These are phyloP conservation scores for Yarrowia hollandica DNA, from an alignment of 805 yeast species.

Conservation along the genomic window DNA sequence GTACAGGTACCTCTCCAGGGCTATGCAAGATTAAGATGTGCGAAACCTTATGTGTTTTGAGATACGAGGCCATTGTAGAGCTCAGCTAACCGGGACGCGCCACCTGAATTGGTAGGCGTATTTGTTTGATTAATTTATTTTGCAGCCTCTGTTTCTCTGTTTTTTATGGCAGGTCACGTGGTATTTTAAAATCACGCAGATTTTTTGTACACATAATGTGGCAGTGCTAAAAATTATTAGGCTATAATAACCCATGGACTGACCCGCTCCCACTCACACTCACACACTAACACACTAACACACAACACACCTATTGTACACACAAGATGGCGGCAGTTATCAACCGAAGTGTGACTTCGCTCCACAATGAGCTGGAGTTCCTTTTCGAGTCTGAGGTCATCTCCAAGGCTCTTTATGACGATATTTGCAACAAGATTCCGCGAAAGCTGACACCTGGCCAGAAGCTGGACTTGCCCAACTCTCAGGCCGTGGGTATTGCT, in stretches of 20 bases:
- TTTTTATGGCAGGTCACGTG: neutral
- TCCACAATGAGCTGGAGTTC: conserved; percentile 79
- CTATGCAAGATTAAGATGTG: conserved; percentile 2
- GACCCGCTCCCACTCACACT: neutral
- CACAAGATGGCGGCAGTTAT: conserved; percentile 39
- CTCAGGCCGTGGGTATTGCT: conserved; percentile 51
- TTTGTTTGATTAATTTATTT: neutral
- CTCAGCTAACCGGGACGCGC: no score
- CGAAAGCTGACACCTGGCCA: conserved; percentile 39
- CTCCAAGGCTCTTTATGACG: conserved; percentile 53
- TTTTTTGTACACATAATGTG: neutral
- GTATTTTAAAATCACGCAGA: neutral
- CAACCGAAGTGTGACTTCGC: conserved; percentile 74
- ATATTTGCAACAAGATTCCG: conserved; percentile 57
- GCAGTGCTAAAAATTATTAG: conserved; percentile 23
- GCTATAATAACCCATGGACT: neutral
- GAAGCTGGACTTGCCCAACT: conserved; percentile 15
- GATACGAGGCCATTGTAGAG: no score
- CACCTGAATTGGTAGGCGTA: no score
- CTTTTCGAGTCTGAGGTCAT: conserved; percentile 73
- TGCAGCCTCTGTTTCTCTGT: neutral
- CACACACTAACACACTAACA: neutral
- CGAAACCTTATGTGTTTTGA: neutral
- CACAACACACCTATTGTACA: neutral
- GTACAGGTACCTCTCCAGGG: no score